Evolutionary conservation across 2,329 filamentous ascomycete genomes (phyloP).

Genomic region (Verticillium dahliae): DNA sequence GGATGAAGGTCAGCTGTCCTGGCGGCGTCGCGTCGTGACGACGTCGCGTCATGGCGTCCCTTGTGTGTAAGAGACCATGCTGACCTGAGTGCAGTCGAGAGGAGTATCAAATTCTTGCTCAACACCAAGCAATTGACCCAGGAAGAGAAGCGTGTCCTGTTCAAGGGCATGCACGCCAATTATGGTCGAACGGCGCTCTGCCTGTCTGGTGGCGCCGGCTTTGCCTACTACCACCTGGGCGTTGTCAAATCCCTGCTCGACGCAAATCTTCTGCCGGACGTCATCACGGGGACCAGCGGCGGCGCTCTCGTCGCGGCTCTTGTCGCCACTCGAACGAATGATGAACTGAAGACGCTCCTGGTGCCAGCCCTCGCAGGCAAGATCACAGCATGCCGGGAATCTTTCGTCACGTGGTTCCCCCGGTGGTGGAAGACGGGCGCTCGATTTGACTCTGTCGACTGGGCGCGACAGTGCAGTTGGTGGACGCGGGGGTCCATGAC

Average conservation of each 20-base stretch:
- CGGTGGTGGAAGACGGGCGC: slow-evolving; percentile 92
- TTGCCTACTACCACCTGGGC: slow-evolving; percentile 96
- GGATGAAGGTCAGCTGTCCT: slow-evolving; percentile 58
- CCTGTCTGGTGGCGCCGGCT: slow-evolving; percentile 85
- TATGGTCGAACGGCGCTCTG: slow-evolving; percentile 90
- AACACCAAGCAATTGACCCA: slow-evolving; percentile 58
- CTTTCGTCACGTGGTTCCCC: slow-evolving; percentile 65
- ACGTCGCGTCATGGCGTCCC: background rate
- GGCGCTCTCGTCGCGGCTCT: slow-evolving; percentile 85
- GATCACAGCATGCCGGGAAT: slow-evolving; percentile 81
- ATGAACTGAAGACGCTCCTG: slow-evolving; percentile 78
- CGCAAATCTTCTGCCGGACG: slow-evolving; percentile 76
- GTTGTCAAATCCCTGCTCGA: slow-evolving; percentile 87
- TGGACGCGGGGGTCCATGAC: slow-evolving; percentile 88
- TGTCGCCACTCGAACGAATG: slow-evolving; percentile 82
- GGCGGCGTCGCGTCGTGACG: background rate
- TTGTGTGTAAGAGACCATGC: background rate
- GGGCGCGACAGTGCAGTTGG: slow-evolving; percentile 81
- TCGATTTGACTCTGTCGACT: slow-evolving; percentile 87
- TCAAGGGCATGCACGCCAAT: slow-evolving; percentile 85
- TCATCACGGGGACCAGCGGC: slow-evolving; percentile 94
- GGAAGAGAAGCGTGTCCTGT: slow-evolving; percentile 72
- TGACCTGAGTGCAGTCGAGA: slow-evolving; percentile 45
- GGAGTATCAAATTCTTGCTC: slow-evolving; percentile 59
- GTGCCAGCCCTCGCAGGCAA: slow-evolving; percentile 79